These are phyloP conservation scores for Cardiospermum halicacabum DNA, from an alignment of 345 rosid genomes.

Conservation along the genomic window DNA sequence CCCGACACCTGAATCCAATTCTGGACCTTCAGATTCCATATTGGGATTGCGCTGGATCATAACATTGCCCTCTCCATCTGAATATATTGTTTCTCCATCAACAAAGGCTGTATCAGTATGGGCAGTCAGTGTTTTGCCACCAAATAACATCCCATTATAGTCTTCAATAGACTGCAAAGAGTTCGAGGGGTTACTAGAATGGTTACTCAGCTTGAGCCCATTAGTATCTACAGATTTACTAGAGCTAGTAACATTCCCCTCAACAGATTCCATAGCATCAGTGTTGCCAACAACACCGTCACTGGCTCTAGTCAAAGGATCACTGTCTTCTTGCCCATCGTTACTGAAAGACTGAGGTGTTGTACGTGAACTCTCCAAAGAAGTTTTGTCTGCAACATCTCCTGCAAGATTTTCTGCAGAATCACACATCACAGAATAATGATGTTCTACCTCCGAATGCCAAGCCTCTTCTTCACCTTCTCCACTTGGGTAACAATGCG, in stretches of 20 bases:
- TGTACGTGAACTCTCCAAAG: conserved; percentile 27
- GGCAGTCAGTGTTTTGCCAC: conserved; percentile 24
- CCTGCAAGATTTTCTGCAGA: conserved; percentile 29
- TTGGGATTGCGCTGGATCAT: conserved; percentile 29
- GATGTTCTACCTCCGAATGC: conserved; percentile 39
- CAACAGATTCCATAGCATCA: conserved; percentile 31
- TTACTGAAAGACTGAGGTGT: conserved; percentile 13
- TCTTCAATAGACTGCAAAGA: conserved; percentile 41
- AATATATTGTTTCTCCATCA: conserved; percentile 42
- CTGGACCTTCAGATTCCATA: conserved; percentile 18
- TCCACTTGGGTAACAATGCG: conserved; percentile 24
- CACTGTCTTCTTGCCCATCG: conserved; percentile 18
- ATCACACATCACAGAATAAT: conserved; percentile 31
- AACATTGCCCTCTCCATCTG: conserved; percentile 41
- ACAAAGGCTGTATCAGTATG: conserved; percentile 30
- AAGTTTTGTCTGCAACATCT: conserved; percentile 24
- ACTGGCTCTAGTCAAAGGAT: conserved; percentile 26
- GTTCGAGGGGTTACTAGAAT: conserved; percentile 29
- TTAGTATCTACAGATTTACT: conserved; percentile 28
- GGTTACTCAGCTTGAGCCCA: conserved; percentile 21
- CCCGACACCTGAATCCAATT: conserved; percentile 40
- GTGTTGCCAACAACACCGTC: conserved; percentile 15
- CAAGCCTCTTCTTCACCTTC: conserved; percentile 36
- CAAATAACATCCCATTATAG: conserved; percentile 30
- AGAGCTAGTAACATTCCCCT: conserved; percentile 20